Evolutionary conservation across 2,329 filamentous ascomycete species (phyloP).

Genomic region (Colletotrichum sp.): DNA sequence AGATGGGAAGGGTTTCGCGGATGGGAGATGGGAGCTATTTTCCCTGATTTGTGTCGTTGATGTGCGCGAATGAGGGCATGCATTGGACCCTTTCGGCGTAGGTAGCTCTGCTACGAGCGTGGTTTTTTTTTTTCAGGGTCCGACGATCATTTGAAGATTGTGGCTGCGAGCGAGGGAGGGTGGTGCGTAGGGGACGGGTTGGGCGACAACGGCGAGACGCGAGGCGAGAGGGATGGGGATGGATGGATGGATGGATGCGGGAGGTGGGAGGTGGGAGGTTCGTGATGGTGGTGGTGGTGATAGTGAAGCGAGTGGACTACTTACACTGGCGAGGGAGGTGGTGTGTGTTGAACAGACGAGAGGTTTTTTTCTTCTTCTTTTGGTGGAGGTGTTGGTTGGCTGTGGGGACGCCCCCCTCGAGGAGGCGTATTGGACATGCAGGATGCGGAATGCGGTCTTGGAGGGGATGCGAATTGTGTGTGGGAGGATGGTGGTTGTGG

Average conservation of each 20-base stretch:
- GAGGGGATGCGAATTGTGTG: slow-evolving; percentile 12
- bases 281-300: neutral
- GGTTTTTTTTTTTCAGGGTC: slow-evolving; percentile 3
- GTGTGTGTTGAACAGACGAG: neutral
- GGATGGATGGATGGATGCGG: neutral
- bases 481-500: neutral
- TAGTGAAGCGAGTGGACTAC: neutral
- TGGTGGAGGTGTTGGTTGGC: neutral
- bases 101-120: neutral
- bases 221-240: neutral
- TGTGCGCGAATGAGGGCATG: neutral
- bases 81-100: neutral
- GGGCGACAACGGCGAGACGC: neutral
- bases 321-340: slow-evolving; percentile 1
- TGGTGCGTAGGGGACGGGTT: neutral
- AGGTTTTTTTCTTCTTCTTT: neutral
- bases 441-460: slow-evolving; percentile 21
- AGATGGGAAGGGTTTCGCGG: neutral
- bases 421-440: neutral
- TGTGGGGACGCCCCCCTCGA: neutral
- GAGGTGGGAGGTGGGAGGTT: neutral
- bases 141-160: slow-evolving; percentile 20
- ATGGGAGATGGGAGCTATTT: neutral
- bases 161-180: neutral
- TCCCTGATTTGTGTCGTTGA: neutral